Evolutionary conservation across 371 early-diverging fungal genomes (phyloP).

Genomic region (Mortierella sp.): DNA sequence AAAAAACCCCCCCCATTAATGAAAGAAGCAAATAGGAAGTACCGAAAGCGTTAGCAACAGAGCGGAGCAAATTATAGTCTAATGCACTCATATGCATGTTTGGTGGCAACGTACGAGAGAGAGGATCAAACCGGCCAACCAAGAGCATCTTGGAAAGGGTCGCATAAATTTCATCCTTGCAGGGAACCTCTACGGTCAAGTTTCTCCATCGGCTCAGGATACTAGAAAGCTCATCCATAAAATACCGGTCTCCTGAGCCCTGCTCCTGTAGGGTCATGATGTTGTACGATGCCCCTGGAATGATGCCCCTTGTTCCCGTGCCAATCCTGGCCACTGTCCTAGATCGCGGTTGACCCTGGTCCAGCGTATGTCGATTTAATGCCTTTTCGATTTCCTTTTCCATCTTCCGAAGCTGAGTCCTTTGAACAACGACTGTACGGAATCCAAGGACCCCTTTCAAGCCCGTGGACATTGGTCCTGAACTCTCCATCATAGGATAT

Average conservation of each 20-base stretch:
- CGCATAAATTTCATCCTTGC: constrained; percentile 28
- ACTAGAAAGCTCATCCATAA: constrained; percentile 37
- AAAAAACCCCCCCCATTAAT: too few species aligned
- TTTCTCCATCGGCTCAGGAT: constrained; percentile 38
- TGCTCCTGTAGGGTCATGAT: constrained; percentile 26
- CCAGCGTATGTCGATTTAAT: constrained; percentile 22
- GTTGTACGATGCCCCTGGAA: constrained; percentile 41
- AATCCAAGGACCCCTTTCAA: constrained; percentile 44
- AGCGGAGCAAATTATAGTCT: too few species aligned
- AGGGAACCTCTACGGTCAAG: constrained; percentile 40
- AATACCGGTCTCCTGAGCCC: constrained; percentile 9
- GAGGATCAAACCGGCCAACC: constrained; percentile 15
- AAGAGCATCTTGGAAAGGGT: constrained; percentile 31
- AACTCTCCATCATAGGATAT: constrained; percentile 17
- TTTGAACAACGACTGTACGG: constrained; percentile 44
- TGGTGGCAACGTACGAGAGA: constrained; percentile 38
- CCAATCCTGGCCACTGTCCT: constrained; percentile 36
- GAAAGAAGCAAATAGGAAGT: not conserved
- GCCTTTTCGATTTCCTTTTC: constrained; percentile 53
- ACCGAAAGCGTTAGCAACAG: too few species aligned
- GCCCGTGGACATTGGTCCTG: constrained; percentile 29
- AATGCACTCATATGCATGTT: too few species aligned
- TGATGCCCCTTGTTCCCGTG: constrained; percentile 37
- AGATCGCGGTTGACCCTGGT: constrained; percentile 28
- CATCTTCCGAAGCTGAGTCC: constrained; percentile 51